A percentile compares a stretch with the other conserved stretches of the same genome.
Evolutionary conservation across 768 basidiomycete species (phyloP).

Genomic region (Lentinula boryana): DNA sequence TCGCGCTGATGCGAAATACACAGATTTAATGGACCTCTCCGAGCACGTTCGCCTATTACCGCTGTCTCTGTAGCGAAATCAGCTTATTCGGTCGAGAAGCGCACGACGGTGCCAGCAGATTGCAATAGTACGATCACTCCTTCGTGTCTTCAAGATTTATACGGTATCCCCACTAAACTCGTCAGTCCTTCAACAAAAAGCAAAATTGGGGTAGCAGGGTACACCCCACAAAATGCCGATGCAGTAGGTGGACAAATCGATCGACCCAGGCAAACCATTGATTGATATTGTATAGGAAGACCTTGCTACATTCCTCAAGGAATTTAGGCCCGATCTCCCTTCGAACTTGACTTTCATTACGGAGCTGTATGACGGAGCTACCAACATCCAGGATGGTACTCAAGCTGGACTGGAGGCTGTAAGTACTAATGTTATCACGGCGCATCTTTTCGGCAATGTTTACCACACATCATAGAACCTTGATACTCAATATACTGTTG

Average conservation of each 20-base stretch:
- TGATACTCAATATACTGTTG: conserved; percentile 25
- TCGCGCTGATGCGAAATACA: neutral
- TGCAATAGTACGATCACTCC: conserved; percentile 17
- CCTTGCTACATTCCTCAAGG: conserved; percentile 18
- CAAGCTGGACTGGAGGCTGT: conserved; percentile 30
- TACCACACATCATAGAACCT: conserved; percentile 10
- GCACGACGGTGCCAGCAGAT: neutral
- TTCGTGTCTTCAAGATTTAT: conserved; percentile 20
- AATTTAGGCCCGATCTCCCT: conserved; percentile 24
- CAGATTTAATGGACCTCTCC: neutral
- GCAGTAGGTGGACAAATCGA: conserved; percentile 12
- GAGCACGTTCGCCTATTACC: conserved; percentile 11
- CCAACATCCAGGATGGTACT: conserved; percentile 19
- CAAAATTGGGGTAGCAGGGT: conserved; percentile 20
- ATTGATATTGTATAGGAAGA: conserved; percentile 14
- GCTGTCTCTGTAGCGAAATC: conserved; percentile 7
- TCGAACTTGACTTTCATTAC: conserved; percentile 26
- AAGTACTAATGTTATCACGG: conserved; percentile 3
- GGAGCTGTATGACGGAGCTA: conserved; percentile 27
- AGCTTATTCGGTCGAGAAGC: conserved; percentile 11
- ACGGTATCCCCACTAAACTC: conserved; percentile 16
- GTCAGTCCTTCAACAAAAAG: conserved; percentile 12
- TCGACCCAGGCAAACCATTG: conserved; percentile 13
- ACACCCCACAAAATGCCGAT: conserved; percentile 15
- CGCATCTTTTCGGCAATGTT: neutral